Percentiles rank a stretch among this genome's conserved stretches.
These are phyloP conservation scores for Fomitiporia mediterranea DNA, from an alignment of 1,284 basidiomycete genomes.

Conservation along the genomic window DNA sequence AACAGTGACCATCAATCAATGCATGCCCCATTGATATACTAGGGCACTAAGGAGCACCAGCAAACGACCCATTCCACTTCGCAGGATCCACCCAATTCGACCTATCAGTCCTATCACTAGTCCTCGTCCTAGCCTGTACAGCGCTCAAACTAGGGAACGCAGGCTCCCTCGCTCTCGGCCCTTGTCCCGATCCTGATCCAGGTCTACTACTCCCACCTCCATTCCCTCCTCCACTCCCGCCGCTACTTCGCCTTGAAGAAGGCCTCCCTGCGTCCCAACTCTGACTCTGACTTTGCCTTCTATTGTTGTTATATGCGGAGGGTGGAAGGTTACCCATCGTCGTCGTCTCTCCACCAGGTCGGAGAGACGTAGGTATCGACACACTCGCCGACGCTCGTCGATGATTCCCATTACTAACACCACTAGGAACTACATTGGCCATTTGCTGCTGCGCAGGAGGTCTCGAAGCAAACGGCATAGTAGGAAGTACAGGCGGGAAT, in stretches of 20 bases:
- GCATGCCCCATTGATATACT: too few species aligned
- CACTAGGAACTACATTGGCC: not conserved
- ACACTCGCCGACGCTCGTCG: not conserved
- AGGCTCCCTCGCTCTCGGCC: conserved; percentile 2
- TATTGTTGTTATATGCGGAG: not conserved
- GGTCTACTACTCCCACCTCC: not conserved
- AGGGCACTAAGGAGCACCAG: too few species aligned
- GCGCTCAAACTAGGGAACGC: not conserved
- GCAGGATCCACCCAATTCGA: conserved; percentile 18
- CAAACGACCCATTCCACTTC: conserved; percentile 17
- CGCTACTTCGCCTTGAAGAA: not conserved
- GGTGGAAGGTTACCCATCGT: not conserved
- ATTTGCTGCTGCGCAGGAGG: not conserved
- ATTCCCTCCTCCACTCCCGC: not conserved
- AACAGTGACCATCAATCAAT: too few species aligned
- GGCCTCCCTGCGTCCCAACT: conserved; percentile 15
- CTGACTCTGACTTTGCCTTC: conserved; percentile 5
- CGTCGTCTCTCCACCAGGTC: not conserved
- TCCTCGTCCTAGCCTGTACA: not conserved
- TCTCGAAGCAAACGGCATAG: not conserved
- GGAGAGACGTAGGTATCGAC: conserved; percentile 2
- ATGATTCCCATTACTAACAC: not conserved
- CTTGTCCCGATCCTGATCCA: not conserved
- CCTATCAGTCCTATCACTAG: not conserved
- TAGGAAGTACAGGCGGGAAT: not conserved